These are phyloP conservation scores for Furcasterigmium sp. DNA, from an alignment of 2,329 filamentous ascomycete species.

Conservation along the genomic window DNA sequence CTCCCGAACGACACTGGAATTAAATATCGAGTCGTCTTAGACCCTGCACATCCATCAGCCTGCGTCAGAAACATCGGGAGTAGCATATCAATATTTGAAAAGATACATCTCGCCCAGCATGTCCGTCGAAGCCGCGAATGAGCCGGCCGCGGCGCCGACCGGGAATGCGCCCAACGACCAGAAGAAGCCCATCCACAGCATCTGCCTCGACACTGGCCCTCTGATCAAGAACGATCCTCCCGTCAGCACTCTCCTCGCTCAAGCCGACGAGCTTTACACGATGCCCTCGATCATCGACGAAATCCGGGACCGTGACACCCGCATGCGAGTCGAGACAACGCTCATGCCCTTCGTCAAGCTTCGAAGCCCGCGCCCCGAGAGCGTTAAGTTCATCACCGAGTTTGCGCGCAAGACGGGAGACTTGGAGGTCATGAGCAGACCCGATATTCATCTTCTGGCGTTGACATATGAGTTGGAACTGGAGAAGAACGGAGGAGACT, in stretches of 20 bases:
- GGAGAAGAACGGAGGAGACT: slow-evolving; percentile 84
- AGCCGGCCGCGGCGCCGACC: slow-evolving; percentile 2
- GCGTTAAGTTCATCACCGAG: slow-evolving; percentile 71
- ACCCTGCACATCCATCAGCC: too few relatives aligned
- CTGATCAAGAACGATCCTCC: slow-evolving; percentile 90
- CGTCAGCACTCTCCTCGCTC: slow-evolving; percentile 72
- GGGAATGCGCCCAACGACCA: background rate
- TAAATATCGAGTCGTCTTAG: too few relatives aligned
- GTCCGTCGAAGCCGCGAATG: slow-evolving; percentile 5
- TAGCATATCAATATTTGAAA: background rate
- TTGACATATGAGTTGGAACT: slow-evolving; percentile 92
- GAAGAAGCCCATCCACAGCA: slow-evolving; percentile 77
- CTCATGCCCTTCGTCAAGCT: slow-evolving; percentile 81
- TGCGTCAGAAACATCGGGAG: too few relatives aligned
- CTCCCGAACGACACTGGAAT: too few relatives aligned
- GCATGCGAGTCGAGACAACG: slow-evolving; percentile 75
- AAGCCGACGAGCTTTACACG: slow-evolving; percentile 74
- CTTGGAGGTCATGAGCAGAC: slow-evolving; percentile 76
- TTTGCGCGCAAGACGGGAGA: slow-evolving; percentile 91
- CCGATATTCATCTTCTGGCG: slow-evolving; percentile 85
- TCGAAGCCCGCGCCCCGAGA: slow-evolving; percentile 68
- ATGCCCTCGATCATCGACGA: slow-evolving; percentile 82
- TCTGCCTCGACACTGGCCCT: slow-evolving; percentile 86
- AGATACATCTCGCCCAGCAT: slow-evolving; percentile 2
- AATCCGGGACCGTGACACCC: slow-evolving; percentile 79